Conservation (phyloP, 2,329 filamentous ascomycete genomes). For the Cladosporium oxysporum region DNA sequence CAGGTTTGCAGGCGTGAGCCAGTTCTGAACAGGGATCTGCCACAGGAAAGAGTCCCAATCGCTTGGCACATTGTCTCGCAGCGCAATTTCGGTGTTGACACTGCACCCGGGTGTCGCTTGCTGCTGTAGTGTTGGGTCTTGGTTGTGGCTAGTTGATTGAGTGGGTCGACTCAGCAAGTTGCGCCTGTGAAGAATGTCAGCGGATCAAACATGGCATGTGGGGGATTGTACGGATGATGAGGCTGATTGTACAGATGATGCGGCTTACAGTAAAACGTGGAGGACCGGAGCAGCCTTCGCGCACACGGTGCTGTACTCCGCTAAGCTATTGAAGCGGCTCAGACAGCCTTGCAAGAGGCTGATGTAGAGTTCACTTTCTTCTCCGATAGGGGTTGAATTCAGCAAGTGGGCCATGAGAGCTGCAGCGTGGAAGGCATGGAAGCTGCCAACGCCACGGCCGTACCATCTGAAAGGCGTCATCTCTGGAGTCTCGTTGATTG, state of each 20-base stretch:
- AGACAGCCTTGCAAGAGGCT: background rate
- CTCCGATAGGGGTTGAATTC: background rate
- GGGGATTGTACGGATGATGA: background rate
- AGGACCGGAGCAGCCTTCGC: background rate
- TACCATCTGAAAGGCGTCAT: conserved; percentile 45
- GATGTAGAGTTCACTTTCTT: background rate
- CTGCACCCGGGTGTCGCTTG: background rate
- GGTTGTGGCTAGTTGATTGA: background rate
- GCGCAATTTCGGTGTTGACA: background rate
- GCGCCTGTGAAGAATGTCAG: background rate
- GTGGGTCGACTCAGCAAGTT: background rate
- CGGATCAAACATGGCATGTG: background rate
- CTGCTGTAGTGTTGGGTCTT: background rate
- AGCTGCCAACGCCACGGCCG: conserved; percentile 42
- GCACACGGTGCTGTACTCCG: background rate
- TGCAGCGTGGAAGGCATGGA: conserved; percentile 45
- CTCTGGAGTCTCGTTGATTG: conserved; percentile 34
- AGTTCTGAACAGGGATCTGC: background rate
- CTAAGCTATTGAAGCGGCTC: background rate
- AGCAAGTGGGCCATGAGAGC: background rate
- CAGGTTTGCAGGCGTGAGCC: background rate
- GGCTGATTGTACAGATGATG: too few relatives aligned
- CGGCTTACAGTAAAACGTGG: background rate
- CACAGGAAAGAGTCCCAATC: background rate
- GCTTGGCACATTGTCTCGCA: background rate